Base-by-base conservation (phyloP, 108 stramenopile genomes). In the Discostella pseudostelligera region DNA sequence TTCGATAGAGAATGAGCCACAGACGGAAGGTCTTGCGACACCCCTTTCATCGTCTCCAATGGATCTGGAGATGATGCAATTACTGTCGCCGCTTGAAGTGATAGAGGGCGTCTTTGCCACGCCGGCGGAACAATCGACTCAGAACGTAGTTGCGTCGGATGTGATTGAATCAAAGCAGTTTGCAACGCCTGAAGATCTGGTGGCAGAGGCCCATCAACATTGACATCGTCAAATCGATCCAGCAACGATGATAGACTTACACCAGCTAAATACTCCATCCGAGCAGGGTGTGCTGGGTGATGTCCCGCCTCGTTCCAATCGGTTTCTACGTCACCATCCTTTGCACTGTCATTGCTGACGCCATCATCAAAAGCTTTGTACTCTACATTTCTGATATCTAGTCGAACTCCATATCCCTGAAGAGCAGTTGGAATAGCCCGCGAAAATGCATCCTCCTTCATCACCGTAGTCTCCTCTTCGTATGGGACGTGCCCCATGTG, bases 301-400 rank as follows among this genome's bases (percentile, higher is more conserved):
- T 77, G 76, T 28, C 58, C 46, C 45, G 68, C 61, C 39, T 77
- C 76, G 37, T 57, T 77, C 76, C 76, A 77, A 65, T 77, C 76
- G 50, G 25, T 28, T 48, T 59, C 54, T 6, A 35, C 39, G 20
- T 69, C 67, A 8, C 59, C 72, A 28, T 57, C 60, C 39, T 70
- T 56, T 10, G 26, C 10, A 45, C 68, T 73, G 32, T 78, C 77
- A 25, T 37, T n/a, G n/a, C n/a, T 59, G 24, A 62, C 43, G 10
- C 64, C 62, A 58, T 87, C 90, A 65, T 91, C 87, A 68, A 88
- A 91, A 24, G 79, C 85, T 64, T 85, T 85, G 74, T 91, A 94
- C 67, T 94, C 93, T 11, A 94, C 87, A 69, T 91, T 94, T 3
- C 89, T 86, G 78, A 94, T 91, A 64, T 94, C 93, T 14, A 94